Evolutionary conservation across 148 eudicot genomes (phyloP), one percentile per base, ranked within the genome.

Genomic region (Chenopodium album): DNA sequence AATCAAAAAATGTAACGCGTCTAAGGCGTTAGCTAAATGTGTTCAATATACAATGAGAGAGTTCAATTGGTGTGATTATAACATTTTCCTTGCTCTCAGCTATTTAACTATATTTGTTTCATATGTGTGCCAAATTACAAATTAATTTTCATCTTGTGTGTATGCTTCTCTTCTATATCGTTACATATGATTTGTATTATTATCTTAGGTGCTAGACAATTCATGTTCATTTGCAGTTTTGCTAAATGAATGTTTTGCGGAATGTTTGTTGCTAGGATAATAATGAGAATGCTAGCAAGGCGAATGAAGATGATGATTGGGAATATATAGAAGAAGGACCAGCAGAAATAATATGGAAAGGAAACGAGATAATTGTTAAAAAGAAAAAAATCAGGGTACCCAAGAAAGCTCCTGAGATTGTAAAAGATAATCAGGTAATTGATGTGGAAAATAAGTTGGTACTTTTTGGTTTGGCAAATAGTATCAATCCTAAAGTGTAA

Each of bases 331-430:
- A 94, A 84, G 98, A 95, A 72, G 98, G 98, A 52, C 99, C 98
- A 60, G 94, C 98, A 12, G 99, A 96, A 83, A 94, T 96, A 83
- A 96, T 96, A 82, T 96, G 97, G 98, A 92, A 92, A 89, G 99
- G 97, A 26, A 94, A 96, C 68, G 98, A 96, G 89, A 96, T 96
- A 44, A 96, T 94, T 84, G 97, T 96, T 74, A 92, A 91, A 88
- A 96, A 94, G 94, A 96, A 96, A 80, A 91, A 81, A 84, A 89
- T 96, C 72, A 91, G 76, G 84, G 98, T 94, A 77, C 96, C 88
- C 80, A 94, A 89, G 91, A 91, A 95, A 77, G 85, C 80, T 82
- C 56, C 76, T 52, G 84, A 85, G 20, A 83, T 41, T 56, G 85
- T 73, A 76, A 85, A 32, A 20, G 75, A 29, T 22, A 81, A 79